These are phyloP conservation scores for Fraxinus nigra DNA, from an alignment of 305 asterid species.

Conservation along the genomic window DNA sequence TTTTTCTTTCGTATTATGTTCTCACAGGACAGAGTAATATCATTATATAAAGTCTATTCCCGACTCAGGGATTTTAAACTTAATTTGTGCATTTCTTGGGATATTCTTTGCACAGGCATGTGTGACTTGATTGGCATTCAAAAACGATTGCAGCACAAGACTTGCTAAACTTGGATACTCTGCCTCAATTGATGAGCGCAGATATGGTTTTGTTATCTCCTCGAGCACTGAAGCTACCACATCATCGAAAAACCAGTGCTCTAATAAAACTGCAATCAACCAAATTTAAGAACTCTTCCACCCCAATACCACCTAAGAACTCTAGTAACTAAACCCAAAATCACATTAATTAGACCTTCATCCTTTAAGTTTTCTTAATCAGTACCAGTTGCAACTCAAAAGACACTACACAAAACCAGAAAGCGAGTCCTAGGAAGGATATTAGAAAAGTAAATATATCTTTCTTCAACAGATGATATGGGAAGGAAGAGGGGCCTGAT, in stretches of 20 bases:
- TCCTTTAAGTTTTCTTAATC: neutral
- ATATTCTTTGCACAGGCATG: neutral
- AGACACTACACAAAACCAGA: neutral
- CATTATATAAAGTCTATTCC: neutral
- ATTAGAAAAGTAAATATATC: neutral
- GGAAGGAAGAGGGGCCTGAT: neutral
- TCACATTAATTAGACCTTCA: neutral
- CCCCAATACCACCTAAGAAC: neutral
- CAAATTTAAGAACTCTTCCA: neutral
- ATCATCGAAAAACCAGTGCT: neutral
- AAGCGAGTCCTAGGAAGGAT: neutral
- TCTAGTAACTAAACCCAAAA: neutral
- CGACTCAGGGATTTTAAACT: neutral
- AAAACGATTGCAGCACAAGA: neutral
- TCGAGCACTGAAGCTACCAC: neutral
- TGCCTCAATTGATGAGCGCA: neutral
- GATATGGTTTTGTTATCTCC: neutral
- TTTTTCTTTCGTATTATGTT: neutral
- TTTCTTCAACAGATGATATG: neutral
- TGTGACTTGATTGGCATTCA: neutral
- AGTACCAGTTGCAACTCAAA: neutral
- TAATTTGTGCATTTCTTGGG: neutral
- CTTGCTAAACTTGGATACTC: neutral
- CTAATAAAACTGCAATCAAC: neutral
- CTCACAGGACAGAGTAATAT: neutral